phyloP scores from a whole-genome alignment of 768 basidiomycete genomes.

The Asterophora lycoperdoides region DNA sequence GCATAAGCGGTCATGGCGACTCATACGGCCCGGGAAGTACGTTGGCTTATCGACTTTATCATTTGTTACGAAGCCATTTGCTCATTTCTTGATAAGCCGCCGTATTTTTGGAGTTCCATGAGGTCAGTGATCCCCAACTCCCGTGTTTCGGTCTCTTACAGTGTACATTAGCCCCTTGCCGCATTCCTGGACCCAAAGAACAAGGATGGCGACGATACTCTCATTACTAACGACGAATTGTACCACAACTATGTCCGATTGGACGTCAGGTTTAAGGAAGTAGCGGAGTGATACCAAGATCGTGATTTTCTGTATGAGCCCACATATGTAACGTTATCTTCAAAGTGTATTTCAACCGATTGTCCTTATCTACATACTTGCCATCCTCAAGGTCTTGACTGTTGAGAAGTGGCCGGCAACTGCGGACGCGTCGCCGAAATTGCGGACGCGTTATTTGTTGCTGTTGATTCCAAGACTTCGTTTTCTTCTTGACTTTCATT shows the following conservation, averaged over 20 bases:
- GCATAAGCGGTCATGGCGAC: slow-evolving; percentile 46
- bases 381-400: no score
- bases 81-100: slow-evolving; percentile 38
- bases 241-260: slow-evolving; percentile 69
- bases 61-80: slow-evolving; percentile 1
- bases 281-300: neutral
- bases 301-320: neutral
- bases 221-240: slow-evolving; percentile 65
- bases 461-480: neutral
- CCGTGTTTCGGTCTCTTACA: neutral
- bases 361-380: no score
- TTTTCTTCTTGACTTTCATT: neutral
- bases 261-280: slow-evolving; percentile 40
- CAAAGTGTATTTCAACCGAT: neutral
- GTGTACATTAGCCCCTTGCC: slow-evolving; percentile 45
- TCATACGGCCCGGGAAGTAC: slow-evolving; percentile 57
- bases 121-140: slow-evolving; percentile 30
- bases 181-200: slow-evolving; percentile 60
- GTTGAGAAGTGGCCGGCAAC: no score
- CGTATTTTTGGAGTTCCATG: slow-evolving; percentile 67
- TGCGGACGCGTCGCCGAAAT: neutral
- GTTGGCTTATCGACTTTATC: slow-evolving; percentile 17
- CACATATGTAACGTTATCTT: neutral
- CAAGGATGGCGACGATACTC: slow-evolving; percentile 56
- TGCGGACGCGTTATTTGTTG: neutral